phyloP scores from a whole-genome alignment of 2,329 filamentous ascomycete species.

The Ceratocystis ficicola region DNA sequence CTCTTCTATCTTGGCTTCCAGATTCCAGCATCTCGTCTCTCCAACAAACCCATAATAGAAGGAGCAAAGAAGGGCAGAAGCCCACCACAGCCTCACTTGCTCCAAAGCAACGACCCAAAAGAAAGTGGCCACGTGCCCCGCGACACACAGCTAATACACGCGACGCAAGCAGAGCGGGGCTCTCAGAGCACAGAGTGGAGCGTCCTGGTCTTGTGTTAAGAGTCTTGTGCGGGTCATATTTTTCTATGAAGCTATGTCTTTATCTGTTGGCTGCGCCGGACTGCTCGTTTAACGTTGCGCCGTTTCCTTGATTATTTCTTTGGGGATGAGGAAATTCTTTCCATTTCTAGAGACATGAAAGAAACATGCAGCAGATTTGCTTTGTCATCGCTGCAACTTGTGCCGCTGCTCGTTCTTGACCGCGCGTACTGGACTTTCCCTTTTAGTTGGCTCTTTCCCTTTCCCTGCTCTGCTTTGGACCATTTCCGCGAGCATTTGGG shows the following conservation, averaged over 20 bases:
- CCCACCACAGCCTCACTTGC: not conserved
- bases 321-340: too few relatives aligned
- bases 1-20: not conserved
- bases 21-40: not conserved
- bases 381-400: too few relatives aligned
- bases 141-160: not conserved
- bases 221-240: not conserved
- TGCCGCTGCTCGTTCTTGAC: not conserved
- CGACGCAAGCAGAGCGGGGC: not conserved
- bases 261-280: not conserved
- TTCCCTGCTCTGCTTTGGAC: not conserved
- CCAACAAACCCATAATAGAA: not conserved
- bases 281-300: not conserved
- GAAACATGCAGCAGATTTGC: too few relatives aligned
- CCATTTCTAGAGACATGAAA: too few relatives aligned
- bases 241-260: slow-evolving; percentile 3
- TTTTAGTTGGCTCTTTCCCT: too few relatives aligned
- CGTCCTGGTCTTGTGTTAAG: too few relatives aligned
- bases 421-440: not conserved
- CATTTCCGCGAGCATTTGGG: too few relatives aligned
- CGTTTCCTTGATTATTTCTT: too few relatives aligned
- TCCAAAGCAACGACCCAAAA: not conserved
- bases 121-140: slow-evolving; percentile 1
- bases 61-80: not conserved
- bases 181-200: not conserved